phyloP scores from a whole-genome alignment of 2,329 filamentous ascomycete species.

The Fusarium sp. region DNA sequence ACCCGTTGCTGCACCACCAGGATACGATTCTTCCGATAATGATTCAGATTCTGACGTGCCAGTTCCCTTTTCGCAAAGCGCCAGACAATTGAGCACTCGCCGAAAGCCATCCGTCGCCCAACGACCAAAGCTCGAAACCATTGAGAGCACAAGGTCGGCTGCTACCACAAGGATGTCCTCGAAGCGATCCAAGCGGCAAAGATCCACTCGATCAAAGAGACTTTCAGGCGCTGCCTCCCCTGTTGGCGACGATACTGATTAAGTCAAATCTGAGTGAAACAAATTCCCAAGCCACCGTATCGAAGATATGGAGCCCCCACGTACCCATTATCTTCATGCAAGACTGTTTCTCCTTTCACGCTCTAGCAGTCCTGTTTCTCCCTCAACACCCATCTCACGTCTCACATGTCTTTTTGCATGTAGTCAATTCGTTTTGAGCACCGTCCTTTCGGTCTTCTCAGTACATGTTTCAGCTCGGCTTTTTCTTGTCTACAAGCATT shows the following conservation, averaged over 20 bases:
- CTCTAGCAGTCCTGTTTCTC: constrained; percentile 8
- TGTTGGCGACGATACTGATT: constrained; percentile 54
- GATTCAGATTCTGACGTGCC: constrained; percentile 47
- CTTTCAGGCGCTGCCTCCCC: constrained; percentile 50
- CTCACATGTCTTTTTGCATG: constrained; percentile 10
- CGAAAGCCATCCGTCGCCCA: constrained; percentile 49
- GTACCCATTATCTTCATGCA: constrained; percentile 13
- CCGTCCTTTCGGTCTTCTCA: constrained; percentile 23
- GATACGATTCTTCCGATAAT: constrained; percentile 50
- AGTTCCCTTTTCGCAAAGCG: constrained; percentile 40
- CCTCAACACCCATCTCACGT: constrained; percentile 3
- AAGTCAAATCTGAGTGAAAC: constrained; percentile 20
- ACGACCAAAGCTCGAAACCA: constrained; percentile 60
- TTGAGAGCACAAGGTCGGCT: constrained; percentile 55
- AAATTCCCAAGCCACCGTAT: constrained; percentile 19
- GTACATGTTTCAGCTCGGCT: constrained; percentile 25
- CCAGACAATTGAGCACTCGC: constrained; percentile 42
- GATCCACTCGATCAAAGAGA: constrained; percentile 47
- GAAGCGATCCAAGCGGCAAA: constrained; percentile 47
- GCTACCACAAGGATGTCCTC: constrained; percentile 46
- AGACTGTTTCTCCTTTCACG: constrained; percentile 18
- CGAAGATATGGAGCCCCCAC: constrained; percentile 20
- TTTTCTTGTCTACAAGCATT: constrained; percentile 42
- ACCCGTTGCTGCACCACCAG: constrained; percentile 47
- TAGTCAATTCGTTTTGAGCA: constrained; percentile 6